Evolutionary conservation across 2,329 filamentous ascomycete species (phyloP), one percentile per base, ranked within the genome.

Genomic region (Dichotomopilus funicola): DNA sequence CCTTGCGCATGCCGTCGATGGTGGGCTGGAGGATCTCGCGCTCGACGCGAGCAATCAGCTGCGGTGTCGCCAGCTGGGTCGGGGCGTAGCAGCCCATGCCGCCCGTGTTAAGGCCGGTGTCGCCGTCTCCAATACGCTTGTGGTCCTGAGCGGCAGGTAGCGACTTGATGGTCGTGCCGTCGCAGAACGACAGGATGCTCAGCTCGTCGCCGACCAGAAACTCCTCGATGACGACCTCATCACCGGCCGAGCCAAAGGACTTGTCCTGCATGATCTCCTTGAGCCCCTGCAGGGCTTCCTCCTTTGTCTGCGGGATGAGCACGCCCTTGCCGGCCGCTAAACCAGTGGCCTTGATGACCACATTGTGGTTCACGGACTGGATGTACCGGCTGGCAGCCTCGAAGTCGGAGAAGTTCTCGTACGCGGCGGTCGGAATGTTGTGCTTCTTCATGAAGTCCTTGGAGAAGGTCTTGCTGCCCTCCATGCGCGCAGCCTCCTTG

Each of bases 61-160:
- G 82, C 51, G 84, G 81, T 0, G 86, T 87, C 35, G 87, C 85
- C 64, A 91, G 86, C 61, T 83, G 87, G 1, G 91, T 95, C n/a
- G 89, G 89, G 12, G 91, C 91, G 71, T 97, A 97, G 68, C 91
- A 96, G 51, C 94, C 94, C 94, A 97, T 97, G 42, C 94, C 94
- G 57, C 92, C 94, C 2, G 94, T 97, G 74, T 97, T 97, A 40
- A 91, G 89, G 1, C 94, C 94, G 49, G 82, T 79, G 68, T 97
- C 92, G 53, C 88, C 89, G 66, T 99, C 94, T 52, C 88, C 88
- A 61, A 95, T 91, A 59, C 91, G 83, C 80, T 99, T 97, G 77
- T 99, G 94, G 70, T 97, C 94, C 71, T 99, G 94, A 1, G 92
- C 92, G 1, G 94, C 87, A 5, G 92, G 92, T 8, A 97, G 78